Percentiles rank a stretch among this genome's conserved stretches.
Evolutionary conservation across 176 grass and related monocot species (phyloP).

Genomic region (Puya raimondii): DNA sequence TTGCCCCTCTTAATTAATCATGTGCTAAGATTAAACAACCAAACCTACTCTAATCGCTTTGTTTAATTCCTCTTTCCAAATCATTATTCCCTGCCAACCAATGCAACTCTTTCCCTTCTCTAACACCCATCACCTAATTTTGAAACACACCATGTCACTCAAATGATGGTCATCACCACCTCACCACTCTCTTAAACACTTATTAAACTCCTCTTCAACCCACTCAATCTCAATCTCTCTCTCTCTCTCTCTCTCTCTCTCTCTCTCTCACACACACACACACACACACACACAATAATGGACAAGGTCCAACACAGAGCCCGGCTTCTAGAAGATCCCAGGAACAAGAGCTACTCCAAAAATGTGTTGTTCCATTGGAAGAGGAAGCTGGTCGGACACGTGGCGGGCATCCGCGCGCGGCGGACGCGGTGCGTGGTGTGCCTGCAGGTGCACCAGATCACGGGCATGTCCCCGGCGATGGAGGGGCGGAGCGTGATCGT

Average conservation of each 20-base stretch:
- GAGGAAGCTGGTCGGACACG: conserved; percentile 32
- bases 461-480: conserved; percentile 32
- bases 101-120: background rate
- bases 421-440: conserved; percentile 54
- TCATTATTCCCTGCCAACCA: background rate
- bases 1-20: background rate
- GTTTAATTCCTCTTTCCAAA: background rate
- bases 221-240: conserved; percentile 5
- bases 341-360: conserved; percentile 42
- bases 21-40: background rate
- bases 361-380: conserved; percentile 46
- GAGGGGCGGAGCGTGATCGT: conserved; percentile 54
- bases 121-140: background rate
- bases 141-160: conserved; percentile 1
- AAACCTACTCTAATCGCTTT: background rate
- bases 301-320: conserved; percentile 39
- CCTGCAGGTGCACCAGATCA: conserved; percentile 72
- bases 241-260: conserved; percentile 5
- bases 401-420: conserved; percentile 40
- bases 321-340: conserved; percentile 41
- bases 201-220: conserved; percentile 3
- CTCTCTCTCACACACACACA: background rate
- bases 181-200: conserved; percentile 8
- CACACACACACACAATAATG: conserved; percentile 28
- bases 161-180: background rate